A percentile compares a stretch with the other conserved stretches of the same genome.
These are phyloP conservation scores for Chlorella ohadii DNA, from an alignment of 139 green algal genomes.

Conservation along the genomic window DNA sequence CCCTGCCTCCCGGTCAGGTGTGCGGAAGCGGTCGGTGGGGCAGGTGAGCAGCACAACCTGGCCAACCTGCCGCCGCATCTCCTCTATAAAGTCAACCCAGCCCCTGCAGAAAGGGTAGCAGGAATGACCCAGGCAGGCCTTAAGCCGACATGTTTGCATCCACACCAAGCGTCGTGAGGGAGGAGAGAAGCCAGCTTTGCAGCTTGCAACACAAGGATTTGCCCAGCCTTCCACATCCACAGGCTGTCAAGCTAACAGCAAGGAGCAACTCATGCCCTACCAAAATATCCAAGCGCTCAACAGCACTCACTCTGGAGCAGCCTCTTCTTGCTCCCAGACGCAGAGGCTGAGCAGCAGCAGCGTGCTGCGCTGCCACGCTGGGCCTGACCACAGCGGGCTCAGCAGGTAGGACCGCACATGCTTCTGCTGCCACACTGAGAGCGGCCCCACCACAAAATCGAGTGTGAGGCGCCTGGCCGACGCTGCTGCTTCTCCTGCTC, in stretches of 20 bases:
- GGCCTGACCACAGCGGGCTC: neutral
- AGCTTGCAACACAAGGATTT: neutral
- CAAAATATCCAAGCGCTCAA: no score
- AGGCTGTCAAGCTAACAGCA: no score
- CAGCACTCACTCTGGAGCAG: neutral
- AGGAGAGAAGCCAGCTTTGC: neutral
- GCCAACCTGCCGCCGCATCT: neutral
- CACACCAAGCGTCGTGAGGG: no score
- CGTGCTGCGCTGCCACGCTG: neutral
- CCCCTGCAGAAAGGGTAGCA: neutral
- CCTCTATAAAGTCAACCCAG: neutral
- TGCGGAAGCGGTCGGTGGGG: neutral
- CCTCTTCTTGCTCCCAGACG: neutral
- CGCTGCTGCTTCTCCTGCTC: no score
- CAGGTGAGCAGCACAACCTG: conserved; percentile 19
- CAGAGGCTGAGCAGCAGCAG: conserved; percentile 1
- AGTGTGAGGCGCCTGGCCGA: neutral
- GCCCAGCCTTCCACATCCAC: neutral
- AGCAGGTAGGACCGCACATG: neutral
- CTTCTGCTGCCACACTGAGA: neutral
- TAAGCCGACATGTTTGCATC: neutral
- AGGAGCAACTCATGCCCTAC: no score
- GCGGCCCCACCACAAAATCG: neutral
- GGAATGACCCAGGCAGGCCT: neutral
- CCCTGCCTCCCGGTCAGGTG: neutral